Percentiles rank a stretch among this genome's conserved stretches.
Evolutionary conservation across 2,329 filamentous ascomycete genomes (phyloP).

Genomic region (Nothophoma quercina): DNA sequence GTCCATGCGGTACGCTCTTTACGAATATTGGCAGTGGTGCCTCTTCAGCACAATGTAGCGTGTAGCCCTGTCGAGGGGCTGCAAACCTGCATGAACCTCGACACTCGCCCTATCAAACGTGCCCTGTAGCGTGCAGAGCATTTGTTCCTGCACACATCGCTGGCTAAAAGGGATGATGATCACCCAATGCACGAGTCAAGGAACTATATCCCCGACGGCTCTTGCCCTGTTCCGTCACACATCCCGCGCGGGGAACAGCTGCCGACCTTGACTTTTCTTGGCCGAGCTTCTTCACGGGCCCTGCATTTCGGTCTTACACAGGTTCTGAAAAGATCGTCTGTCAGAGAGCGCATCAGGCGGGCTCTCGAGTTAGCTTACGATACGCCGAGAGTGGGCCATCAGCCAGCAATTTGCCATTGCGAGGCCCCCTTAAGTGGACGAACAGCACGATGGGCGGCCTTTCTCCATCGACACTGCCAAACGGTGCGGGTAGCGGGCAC

Average conservation of each 20-base stretch:
- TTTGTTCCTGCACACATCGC: constrained; percentile 12
- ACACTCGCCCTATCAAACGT: constrained; percentile 2
- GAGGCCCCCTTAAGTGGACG: constrained; percentile 14
- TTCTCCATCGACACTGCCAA: constrained; percentile 7
- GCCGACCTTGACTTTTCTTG: constrained; percentile 12
- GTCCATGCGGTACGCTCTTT: background rate
- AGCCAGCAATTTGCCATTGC: constrained; percentile 14
- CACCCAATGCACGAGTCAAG: constrained; percentile 7
- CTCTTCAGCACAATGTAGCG: background rate
- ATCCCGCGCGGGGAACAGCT: constrained; percentile 12
- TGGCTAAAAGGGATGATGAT: constrained; percentile 5
- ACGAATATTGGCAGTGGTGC: background rate
- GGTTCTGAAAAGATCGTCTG: constrained; percentile 11
- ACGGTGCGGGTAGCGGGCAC: constrained; percentile 16
- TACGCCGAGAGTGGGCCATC: constrained; percentile 11
- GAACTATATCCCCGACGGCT: background rate
- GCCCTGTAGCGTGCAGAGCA: constrained; percentile 1
- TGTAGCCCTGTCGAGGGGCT: background rate
- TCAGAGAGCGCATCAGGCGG: constrained; percentile 2
- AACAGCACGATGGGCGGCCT: constrained; percentile 8
- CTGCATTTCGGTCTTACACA: constrained; percentile 5
- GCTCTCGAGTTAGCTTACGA: constrained; percentile 1
- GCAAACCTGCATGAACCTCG: background rate
- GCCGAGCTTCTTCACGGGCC: constrained; percentile 8
- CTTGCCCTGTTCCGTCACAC: constrained; percentile 9